phyloP scores from a whole-genome alignment of 1,284 basidiomycete genomes.

The Melampsora abietis-canadensis region DNA sequence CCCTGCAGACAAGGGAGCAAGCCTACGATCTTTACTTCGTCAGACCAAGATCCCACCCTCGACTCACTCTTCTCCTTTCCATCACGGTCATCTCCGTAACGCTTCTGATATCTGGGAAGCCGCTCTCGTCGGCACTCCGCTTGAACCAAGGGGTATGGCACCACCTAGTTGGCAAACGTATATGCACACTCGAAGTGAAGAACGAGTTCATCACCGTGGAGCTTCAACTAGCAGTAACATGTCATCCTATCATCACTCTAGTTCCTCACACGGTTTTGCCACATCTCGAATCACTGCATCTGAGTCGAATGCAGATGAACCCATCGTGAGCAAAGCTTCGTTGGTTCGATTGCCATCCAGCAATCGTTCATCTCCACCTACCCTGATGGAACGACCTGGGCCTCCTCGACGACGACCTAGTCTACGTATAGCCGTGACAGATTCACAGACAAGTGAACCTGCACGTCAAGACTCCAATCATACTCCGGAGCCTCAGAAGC shows the following conservation, averaged over 20 bases:
- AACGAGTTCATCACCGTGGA: slow-evolving; percentile 13
- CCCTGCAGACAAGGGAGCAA: slow-evolving; percentile 9
- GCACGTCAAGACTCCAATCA: background rate
- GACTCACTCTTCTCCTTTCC: slow-evolving; percentile 2
- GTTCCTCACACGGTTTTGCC: background rate
- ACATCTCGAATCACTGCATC: background rate
- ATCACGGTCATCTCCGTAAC: slow-evolving; percentile 4
- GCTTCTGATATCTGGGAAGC: slow-evolving; percentile 28
- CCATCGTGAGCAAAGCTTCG: background rate
- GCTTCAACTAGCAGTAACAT: slow-evolving; percentile 13
- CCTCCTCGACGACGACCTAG: background rate
- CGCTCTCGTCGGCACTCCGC: slow-evolving; percentile 28
- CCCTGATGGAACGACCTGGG: background rate
- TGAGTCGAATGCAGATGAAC: background rate
- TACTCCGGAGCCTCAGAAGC: background rate
- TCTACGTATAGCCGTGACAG: background rate
- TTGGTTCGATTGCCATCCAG: background rate
- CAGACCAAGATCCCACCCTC: slow-evolving; percentile 32
- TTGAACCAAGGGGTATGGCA: slow-evolving; percentile 12
- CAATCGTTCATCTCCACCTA: background rate
- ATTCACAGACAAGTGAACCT: background rate
- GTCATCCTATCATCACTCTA: slow-evolving; percentile 6
- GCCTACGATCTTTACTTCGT: slow-evolving; percentile 22
- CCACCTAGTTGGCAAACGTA: slow-evolving; percentile 25
- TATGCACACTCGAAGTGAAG: slow-evolving; percentile 6